These are phyloP conservation scores for Zopfia rhizophila DNA, from an alignment of 2,329 filamentous ascomycete species.

Conservation along the genomic window DNA sequence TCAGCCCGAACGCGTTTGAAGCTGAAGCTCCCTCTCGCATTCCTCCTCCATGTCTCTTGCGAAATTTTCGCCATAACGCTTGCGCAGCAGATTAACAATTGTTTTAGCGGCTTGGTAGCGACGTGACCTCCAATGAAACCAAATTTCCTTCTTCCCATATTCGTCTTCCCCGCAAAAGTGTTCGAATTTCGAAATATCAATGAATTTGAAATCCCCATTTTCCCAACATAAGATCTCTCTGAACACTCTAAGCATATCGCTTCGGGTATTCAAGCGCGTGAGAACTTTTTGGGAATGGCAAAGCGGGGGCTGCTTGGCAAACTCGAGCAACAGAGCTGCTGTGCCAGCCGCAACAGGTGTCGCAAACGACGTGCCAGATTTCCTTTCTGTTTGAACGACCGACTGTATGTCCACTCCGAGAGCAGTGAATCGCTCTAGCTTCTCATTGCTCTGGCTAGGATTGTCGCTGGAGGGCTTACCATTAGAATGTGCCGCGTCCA, in stretches of 20 bases:
- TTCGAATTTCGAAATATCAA: not conserved
- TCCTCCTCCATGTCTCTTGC: not conserved
- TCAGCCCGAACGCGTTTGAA: too few relatives aligned
- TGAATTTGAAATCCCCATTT: not conserved
- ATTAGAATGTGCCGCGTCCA: conserved; percentile 17
- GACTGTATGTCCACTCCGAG: conserved; percentile 10
- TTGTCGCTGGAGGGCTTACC: conserved; percentile 15
- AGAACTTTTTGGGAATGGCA: not conserved
- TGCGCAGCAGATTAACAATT: not conserved
- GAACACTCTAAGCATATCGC: not conserved
- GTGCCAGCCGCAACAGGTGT: conserved; percentile 25
- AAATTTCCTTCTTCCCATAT: not conserved
- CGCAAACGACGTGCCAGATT: conserved; percentile 18
- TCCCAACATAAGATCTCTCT: not conserved
- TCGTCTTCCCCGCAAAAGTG: not conserved
- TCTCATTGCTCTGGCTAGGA: conserved; percentile 1
- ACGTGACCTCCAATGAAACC: not conserved
- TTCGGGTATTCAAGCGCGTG: not conserved
- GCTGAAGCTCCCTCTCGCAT: too few relatives aligned
- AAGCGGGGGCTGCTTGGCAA: conserved; percentile 19
- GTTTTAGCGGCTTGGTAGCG: not conserved
- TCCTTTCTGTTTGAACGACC: conserved; percentile 7
- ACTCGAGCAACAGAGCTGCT: conserved; percentile 21
- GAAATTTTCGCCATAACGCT: not conserved
- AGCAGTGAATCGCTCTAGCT: conserved; percentile 8